Evolutionary conservation across 2,329 filamentous ascomycete genomes (phyloP).

Genomic region (Elsinoe necatrix): DNA sequence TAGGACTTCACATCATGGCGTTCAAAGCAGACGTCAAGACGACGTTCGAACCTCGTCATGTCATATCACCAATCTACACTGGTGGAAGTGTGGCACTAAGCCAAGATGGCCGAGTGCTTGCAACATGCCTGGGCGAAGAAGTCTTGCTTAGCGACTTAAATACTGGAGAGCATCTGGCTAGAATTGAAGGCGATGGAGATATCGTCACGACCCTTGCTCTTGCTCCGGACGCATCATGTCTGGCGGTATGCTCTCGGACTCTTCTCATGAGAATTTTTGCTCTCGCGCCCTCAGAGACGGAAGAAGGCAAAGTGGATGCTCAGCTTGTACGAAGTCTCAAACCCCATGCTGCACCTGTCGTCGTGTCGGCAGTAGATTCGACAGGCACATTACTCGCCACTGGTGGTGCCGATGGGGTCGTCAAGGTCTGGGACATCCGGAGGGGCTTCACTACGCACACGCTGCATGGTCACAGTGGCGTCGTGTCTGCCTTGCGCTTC

Average conservation of each 20-base stretch:
- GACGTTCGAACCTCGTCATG: slow-evolving; percentile 75
- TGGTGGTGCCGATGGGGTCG: slow-evolving; percentile 81
- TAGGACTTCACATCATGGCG: slow-evolving; percentile 32
- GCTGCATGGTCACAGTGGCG: slow-evolving; percentile 83
- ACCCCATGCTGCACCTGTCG: slow-evolving; percentile 81
- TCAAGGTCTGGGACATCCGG: slow-evolving; percentile 94
- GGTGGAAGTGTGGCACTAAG: slow-evolving; percentile 81
- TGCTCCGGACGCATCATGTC: slow-evolving; percentile 77
- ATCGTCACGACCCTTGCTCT: slow-evolving; percentile 69
- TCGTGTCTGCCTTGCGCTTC: slow-evolving; percentile 85
- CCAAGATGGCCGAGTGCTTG: slow-evolving; percentile 70
- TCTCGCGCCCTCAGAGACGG: slow-evolving; percentile 51
- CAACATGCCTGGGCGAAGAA: slow-evolving; percentile 86
- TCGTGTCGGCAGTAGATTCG: slow-evolving; percentile 73
- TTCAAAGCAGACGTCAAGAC: slow-evolving; percentile 61
- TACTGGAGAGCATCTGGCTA: slow-evolving; percentile 71
- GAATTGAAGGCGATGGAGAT: slow-evolving; percentile 73
- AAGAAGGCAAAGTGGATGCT: slow-evolving; percentile 51
- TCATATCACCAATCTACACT: slow-evolving; percentile 88
- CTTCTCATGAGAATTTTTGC: slow-evolving; percentile 88
- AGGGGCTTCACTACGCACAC: slow-evolving; percentile 91
- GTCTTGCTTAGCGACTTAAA: slow-evolving; percentile 76
- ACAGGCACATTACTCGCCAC: slow-evolving; percentile 87
- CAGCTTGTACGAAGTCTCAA: slow-evolving; percentile 73
- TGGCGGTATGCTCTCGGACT: slow-evolving; percentile 89